Evolutionary conservation across 1,139 yeast species (phyloP), one percentile per base, ranked within the genome.

Genomic region (Saccharomyces hybrid): DNA sequence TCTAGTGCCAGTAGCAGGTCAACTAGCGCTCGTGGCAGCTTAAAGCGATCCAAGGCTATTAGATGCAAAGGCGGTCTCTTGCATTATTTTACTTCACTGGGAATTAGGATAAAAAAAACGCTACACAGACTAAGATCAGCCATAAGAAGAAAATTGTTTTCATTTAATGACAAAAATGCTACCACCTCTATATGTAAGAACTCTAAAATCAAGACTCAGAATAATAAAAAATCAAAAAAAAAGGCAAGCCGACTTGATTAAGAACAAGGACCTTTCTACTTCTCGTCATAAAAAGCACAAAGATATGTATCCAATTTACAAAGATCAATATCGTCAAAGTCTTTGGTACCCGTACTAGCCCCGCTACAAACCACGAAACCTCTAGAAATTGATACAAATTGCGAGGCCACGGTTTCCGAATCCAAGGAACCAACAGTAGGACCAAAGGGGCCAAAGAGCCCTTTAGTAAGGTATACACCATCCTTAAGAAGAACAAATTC

Each of bases 401-500:
- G 3, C 12, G 16, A 14, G 4, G 31, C 34, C 14, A 21, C 28
- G 2, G 31, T 4, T 1, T 27, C 27, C 8, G 42, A 48, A 14
- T 46, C 53, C 5, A 16, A n/a, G 16, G 21, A 27, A 2, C 12
- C 46, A 9, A 44, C 31, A 38, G 49, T 16, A 4, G 24, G 6
- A 38, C 48, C 9, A 24, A 42, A 24, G 19, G 16, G 4, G 2
- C 48, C 14, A 44, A 47, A 31, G 52, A 21, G 14, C 38, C 28
- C 44, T 49, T 24, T 29, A 32, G 44, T 21, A 27, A 53, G 50
- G 16, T 55, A 58, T 12, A 54, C 60, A 1, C 52, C 64, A 1
- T 64, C 72, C 7, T 55, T 70, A 49, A 61, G 71, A 55, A 62
- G 73, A 31, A 66, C 72, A 0, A 66, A 68, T 11, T 69, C 73